These are phyloP conservation scores for Beauveria caledonica DNA, from an alignment of 2,329 filamentous ascomycete genomes.

Conservation along the genomic window DNA sequence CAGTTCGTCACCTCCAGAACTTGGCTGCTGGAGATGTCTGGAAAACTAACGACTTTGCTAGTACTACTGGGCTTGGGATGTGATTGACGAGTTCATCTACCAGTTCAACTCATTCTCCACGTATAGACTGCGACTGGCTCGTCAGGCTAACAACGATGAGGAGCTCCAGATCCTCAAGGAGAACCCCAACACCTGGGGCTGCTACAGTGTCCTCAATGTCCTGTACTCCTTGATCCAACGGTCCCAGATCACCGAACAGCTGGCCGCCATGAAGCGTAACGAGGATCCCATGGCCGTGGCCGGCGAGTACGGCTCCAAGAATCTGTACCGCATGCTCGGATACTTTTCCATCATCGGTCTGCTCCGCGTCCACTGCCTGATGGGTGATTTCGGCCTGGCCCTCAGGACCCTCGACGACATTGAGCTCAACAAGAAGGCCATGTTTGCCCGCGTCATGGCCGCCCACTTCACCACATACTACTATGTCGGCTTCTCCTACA, in stretches of 20 bases:
- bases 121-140: slow-evolving; percentile 86
- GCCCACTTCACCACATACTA: slow-evolving; percentile 99
- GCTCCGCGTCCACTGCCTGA: slow-evolving; percentile 87
- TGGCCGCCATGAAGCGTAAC: slow-evolving; percentile 86
- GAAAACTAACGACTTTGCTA: slow-evolving; percentile 30
- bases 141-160: slow-evolving; percentile 77
- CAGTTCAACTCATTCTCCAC: slow-evolving; percentile 99
- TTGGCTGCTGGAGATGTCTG: not conserved
- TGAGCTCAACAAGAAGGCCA: slow-evolving; percentile 99
- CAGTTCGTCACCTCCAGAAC: slow-evolving; percentile 51
- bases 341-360: slow-evolving; percentile 99
- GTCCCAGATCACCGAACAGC: slow-evolving; percentile 96
- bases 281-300: slow-evolving; percentile 84
- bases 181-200: slow-evolving; percentile 98
- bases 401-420: slow-evolving; percentile 99
- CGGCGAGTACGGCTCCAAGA: slow-evolving; percentile 90
- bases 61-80: slow-evolving; percentile 99
- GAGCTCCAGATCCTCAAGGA: slow-evolving; percentile 86
- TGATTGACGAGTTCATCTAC: slow-evolving; percentile 99
- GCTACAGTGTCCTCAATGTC: slow-evolving; percentile 98
- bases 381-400: slow-evolving; percentile 95
- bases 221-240: slow-evolving; percentile 98
- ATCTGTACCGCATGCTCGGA: slow-evolving; percentile 94
- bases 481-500: slow-evolving; percentile 99
- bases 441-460: slow-evolving; percentile 99